Evolutionary conservation across 164 flowering plant species (phyloP).

Genomic region (Platanus orientalis): DNA sequence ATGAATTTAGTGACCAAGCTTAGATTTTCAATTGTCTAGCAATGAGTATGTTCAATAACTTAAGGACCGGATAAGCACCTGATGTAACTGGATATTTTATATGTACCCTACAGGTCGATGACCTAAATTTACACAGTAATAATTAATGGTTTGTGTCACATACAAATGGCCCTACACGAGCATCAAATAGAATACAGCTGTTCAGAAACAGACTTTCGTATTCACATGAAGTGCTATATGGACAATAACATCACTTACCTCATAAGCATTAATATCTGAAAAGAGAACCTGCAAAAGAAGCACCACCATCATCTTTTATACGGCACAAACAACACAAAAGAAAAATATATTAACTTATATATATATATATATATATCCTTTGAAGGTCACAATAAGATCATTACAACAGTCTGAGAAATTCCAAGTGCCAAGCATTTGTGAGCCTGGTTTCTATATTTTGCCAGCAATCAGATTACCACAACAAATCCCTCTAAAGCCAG

Average conservation of each 20-base stretch:
- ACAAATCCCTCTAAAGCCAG: not conserved
- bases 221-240: too few relatives aligned
- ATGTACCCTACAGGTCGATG: not conserved
- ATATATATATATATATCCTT: too few relatives aligned
- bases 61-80: not conserved
- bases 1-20: too few relatives aligned
- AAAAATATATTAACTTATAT: too few relatives aligned
- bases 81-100: not conserved
- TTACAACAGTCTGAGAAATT: not conserved
- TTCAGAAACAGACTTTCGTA: too few relatives aligned
- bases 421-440: not conserved
- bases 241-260: conserved; percentile 41
- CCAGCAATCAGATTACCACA: not conserved
- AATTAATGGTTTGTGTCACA: too few relatives aligned
- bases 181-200: too few relatives aligned
- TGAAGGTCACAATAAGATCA: not conserved
- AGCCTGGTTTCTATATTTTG: not conserved
- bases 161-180: not conserved
- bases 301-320: too few relatives aligned
- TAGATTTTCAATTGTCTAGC: not conserved
- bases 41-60: not conserved
- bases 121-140: too few relatives aligned
- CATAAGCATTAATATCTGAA: conserved; percentile 88
- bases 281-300: conserved; percentile 75
- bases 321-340: too few relatives aligned